Base-by-base conservation (phyloP, 306 rosid species). In the Vigna trinervia region DNA sequence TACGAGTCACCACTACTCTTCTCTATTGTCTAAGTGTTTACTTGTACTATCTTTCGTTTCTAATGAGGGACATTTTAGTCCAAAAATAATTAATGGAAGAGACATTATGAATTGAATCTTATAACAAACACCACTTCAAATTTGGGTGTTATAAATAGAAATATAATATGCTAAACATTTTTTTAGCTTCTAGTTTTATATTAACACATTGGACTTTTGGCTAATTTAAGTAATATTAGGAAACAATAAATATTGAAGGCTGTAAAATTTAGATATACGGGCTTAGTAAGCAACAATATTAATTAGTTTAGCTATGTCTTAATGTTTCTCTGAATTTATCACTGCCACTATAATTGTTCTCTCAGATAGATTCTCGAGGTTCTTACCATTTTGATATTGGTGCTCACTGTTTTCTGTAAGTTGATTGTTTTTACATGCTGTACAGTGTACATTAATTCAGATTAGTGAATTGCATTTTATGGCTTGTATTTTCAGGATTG, bases 401-500 rank as follows among this genome's bases (percentile, higher is more conserved):
- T 61, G 22, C 71, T 15, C 43, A 47, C 22, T 39, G 39, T 59
- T 43, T 17, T 8, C 9, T 48, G 20, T 3, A 4, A 34, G 54
- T 58, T 3, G 32, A 28, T 72, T 23, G 17, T 17, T 41, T 30
- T n/a, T 57, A 30, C 30, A 59, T 38, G 63, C 17, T 22, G 38
- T 53, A 8, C 26, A 52, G 12, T 9, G 2, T 54, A n/a, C 28
- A n/a, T 73, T 77, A 51, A 84, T 74, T 80, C 5, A 41, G 63
- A 83, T 75, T 1, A 56, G 46, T 66, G 65, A 53, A 39, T 74
- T 79, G 85, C 70, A 68, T 69, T 64, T 39, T 9, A 64, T 64
- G 74, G 71, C 73, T 75, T 78, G 26, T 80, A 64, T 81, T 88
- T 53, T 19, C 92, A 90, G 97, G 96, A 83, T 87, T 57, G 78